Base-by-base conservation (phyloP, 2,329 filamentous ascomycete genomes). In the Phaeoacremonium minimum region DNA sequence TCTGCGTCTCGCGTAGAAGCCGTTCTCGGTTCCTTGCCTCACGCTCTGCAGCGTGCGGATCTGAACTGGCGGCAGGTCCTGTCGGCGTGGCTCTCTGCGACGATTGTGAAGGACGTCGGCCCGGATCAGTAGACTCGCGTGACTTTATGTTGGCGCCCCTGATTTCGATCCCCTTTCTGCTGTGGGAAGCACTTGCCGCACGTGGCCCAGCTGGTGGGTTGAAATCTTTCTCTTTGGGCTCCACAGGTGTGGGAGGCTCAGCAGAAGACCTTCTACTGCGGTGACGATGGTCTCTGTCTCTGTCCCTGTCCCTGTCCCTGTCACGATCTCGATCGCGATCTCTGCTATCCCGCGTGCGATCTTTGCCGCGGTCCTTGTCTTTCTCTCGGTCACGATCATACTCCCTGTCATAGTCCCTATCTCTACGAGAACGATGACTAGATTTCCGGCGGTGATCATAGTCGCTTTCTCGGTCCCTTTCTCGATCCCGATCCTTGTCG, bases 41-140 rank as follows among this genome's bases (percentile, higher is more conserved):
- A 15, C 83, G 77, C 57, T 87, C 83, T 0, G 81, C 65, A 2
- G 83, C 82, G 56, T 86, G 82, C n/a, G 77, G 70, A 45, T 85
- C 79, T 41, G 45, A 34, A 18, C 49, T 33, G 31, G 35, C 38
- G 28, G 33, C 44, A 17, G 34, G 32, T n/a, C 18, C 46, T 50
- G 37, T 49, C 30, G 34, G 43, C 46, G 33, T 46, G 34, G 36
- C 45, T 33, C 22, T 38, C 14, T 19, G 18, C 6, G 58, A 61
- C 6, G 57, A 49, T 38, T 63, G 57, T 4, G 63, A 64, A 30
- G 53, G 50, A 15, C 61, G 60, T 18, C 66, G 60, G 31, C 58
- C 49, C 16, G 46, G 32, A 18, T 57, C 50, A 38, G 38, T 30
- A 20, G 28, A 19, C 43, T 56, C 20, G 51, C 55, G 30, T 6